A percentile compares a stretch with the other conserved stretches of the same genome.
Conservation (phyloP, 1,284 basidiomycete genomes). For the Cutaneotrichosporon sp. region DNA sequence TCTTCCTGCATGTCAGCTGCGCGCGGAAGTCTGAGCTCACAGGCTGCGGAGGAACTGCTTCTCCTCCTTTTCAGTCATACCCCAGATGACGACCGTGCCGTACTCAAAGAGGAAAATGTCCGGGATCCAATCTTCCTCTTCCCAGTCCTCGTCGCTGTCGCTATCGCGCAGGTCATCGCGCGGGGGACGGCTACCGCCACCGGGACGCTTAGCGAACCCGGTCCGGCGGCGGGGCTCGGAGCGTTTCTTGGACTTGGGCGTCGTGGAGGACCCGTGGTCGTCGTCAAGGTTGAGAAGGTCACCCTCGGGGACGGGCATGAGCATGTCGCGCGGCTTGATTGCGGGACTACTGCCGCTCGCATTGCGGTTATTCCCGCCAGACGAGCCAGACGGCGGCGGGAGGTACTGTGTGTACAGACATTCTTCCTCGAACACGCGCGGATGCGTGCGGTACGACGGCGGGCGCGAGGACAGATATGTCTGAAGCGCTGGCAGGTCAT, state of each 20-base stretch:
- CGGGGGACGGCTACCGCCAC: constrained; percentile 54
- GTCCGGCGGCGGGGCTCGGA: constrained; percentile 29
- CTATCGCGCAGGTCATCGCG: constrained; percentile 51
- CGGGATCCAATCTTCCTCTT: constrained; percentile 57
- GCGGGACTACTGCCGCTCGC: no score
- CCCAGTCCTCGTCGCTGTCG: constrained; percentile 51
- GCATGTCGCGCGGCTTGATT: constrained; percentile 1
- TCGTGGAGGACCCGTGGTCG: background rate
- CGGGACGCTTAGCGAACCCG: constrained; percentile 41
- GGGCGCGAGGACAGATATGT: constrained; percentile 80
- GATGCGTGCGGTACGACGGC: constrained; percentile 73
- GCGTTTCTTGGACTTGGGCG: background rate
- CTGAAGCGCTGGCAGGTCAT: constrained; percentile 77
- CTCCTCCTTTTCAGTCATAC: constrained; percentile 90
- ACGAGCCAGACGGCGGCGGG: constrained; percentile 30
- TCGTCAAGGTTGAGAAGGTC: constrained; percentile 41
- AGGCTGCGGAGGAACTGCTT: constrained; percentile 79
- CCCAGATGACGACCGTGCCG: constrained; percentile 88
- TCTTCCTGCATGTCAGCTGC: constrained; percentile 58
- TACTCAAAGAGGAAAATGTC: constrained; percentile 93
- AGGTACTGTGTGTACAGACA: constrained; percentile 47
- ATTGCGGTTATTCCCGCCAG: background rate
- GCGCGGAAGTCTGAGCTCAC: constrained; percentile 52
- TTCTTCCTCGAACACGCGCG: constrained; percentile 54
- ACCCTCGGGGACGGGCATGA: constrained; percentile 33